Evolutionary conservation across 2,329 filamentous ascomycete species (phyloP).

Genomic region (Cercospora sojina): DNA sequence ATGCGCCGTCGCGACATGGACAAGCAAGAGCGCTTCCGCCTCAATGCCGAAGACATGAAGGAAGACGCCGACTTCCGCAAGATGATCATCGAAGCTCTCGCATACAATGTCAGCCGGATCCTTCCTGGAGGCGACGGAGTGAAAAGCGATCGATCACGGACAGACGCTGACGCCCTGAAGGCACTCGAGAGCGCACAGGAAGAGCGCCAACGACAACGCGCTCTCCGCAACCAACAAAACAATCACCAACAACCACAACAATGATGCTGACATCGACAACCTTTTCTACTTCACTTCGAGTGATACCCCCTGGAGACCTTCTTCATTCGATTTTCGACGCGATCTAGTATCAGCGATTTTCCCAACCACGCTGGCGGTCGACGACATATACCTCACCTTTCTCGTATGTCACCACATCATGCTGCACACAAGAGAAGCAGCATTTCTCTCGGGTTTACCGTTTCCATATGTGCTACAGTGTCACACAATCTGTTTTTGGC

Average conservation of each 20-base stretch:
- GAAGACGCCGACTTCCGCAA: conserved; percentile 74
- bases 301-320: not conserved
- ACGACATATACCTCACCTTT: conserved; percentile 11
- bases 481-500: conserved; percentile 11
- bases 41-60: conserved; percentile 75
- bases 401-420: conserved; percentile 18
- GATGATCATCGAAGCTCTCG: conserved; percentile 71
- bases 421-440: not conserved
- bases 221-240: conserved; percentile 38
- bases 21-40: conserved; percentile 78
- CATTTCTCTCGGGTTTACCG: not conserved
- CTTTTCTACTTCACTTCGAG: conserved; percentile 11
- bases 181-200: conserved; percentile 47
- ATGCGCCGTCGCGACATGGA: conserved; percentile 79
- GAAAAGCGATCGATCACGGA: conserved; percentile 31
- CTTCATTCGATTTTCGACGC: conserved; percentile 20
- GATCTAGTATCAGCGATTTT: conserved; percentile 30
- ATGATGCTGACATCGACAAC: conserved; percentile 4
- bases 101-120: conserved; percentile 69
- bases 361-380: conserved; percentile 8
- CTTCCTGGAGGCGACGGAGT: conserved; percentile 50
- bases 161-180: conserved; percentile 50
- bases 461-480: conserved; percentile 14
- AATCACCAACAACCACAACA: conserved; percentile 30
- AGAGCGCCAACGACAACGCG: conserved; percentile 30